phyloP scores from a whole-genome alignment of 169 alveolate species.

The Eimeria brunetti region DNA sequence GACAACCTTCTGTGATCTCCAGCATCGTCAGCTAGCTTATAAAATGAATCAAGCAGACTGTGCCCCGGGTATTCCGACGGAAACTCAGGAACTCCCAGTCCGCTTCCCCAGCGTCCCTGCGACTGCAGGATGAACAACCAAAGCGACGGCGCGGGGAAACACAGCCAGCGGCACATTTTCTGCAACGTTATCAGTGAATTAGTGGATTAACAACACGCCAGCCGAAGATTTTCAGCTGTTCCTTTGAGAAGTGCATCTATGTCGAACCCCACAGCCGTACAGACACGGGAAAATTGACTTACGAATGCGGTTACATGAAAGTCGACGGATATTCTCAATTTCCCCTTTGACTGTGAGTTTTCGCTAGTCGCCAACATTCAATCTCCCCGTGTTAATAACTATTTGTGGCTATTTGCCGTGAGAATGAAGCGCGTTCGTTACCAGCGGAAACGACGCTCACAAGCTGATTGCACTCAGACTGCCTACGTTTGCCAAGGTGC shows the following conservation, averaged over 20 bases:
- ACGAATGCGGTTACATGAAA: neutral
- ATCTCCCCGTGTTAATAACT: neutral
- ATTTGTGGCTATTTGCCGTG: neutral
- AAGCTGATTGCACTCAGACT: neutral
- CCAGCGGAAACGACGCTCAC: neutral
- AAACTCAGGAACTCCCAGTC: neutral
- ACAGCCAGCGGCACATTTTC: neutral
- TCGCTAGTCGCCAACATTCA: neutral
- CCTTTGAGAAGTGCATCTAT: neutral
- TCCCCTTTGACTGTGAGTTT: neutral
- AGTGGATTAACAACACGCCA: neutral
- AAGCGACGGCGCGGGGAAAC: neutral
- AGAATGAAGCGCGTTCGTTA: neutral
- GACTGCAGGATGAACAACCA: neutral
- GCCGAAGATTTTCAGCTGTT: too few species aligned
- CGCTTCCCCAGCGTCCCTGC: neutral
- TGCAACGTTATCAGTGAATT: neutral
- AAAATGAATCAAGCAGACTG: conserved; percentile 40
- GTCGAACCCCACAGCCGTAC: conserved; percentile 7
- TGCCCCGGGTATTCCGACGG: conserved; percentile 19
- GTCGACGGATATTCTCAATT: neutral
- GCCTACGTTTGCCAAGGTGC: neutral
- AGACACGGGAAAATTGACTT: neutral
- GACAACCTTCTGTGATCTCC: conserved; percentile 28
- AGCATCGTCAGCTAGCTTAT: conserved; percentile 34